phyloP scores from a whole-genome alignment of 2,329 filamentous ascomycete species.

The Penicillium sp. region DNA sequence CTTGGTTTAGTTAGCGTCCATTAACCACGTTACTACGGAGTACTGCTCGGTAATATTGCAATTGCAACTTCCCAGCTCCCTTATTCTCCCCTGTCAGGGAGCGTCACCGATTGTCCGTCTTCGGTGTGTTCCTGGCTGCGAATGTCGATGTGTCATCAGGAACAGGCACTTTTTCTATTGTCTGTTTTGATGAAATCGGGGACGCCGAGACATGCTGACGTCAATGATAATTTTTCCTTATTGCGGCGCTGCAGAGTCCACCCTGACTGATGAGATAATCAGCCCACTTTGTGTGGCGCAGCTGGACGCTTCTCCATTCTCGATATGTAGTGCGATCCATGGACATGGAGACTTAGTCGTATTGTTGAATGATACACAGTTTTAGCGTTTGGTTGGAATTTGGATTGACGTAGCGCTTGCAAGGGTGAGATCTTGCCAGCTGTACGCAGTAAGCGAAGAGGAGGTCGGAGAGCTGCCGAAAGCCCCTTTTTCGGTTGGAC shows the following conservation, averaged over 20 bases:
- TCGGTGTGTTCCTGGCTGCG: slow-evolving; percentile 10
- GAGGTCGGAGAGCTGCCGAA: neutral
- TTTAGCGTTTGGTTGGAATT: neutral
- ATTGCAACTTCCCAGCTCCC: neutral
- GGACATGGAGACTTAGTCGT: slow-evolving; percentile 1
- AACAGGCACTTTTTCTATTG: slow-evolving; percentile 5
- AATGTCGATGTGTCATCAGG: slow-evolving; percentile 15
- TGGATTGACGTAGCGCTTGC: neutral
- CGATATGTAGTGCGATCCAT: neutral
- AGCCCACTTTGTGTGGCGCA: slow-evolving; percentile 25
- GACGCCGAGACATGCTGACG: slow-evolving; percentile 23
- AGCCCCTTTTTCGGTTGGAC: neutral
- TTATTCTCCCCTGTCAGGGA: neutral
- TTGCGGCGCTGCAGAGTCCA: slow-evolving; percentile 9
- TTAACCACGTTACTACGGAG: no score
- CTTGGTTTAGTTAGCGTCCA: neutral
- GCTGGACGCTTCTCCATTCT: neutral
- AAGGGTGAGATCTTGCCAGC: neutral
- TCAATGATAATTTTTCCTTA: slow-evolving; percentile 20
- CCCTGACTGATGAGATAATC: slow-evolving; percentile 12
- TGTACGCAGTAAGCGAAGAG: slow-evolving; percentile 1
- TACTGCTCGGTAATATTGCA: no score
- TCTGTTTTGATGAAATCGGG: slow-evolving; percentile 3
- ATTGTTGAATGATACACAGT: slow-evolving; percentile 1
- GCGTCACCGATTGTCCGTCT: neutral